Evolutionary conservation across 1,284 basidiomycete genomes (phyloP).

Genomic region (Ganoderma lucidum): DNA sequence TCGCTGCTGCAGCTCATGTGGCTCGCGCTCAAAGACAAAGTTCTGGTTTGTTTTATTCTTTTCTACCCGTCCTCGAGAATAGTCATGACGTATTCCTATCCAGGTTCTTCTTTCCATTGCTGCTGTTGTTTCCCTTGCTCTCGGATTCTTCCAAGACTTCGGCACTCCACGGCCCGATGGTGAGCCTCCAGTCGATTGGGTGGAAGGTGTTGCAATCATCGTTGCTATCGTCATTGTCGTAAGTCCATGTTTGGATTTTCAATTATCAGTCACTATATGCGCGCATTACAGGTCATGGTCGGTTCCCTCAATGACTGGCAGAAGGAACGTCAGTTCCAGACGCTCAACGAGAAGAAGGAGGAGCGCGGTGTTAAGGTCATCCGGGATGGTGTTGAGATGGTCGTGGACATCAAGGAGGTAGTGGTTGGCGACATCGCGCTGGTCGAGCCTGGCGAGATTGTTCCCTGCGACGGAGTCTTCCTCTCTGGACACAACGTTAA

Average conservation of each 20-base stretch:
- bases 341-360: conserved; percentile 95
- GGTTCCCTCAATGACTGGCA: conserved; percentile 95
- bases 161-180: conserved; percentile 69
- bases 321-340: conserved; percentile 95
- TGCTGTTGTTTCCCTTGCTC: conserved; percentile 91
- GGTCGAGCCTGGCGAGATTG: conserved; percentile 94
- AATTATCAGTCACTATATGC: not conserved
- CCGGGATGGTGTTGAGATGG: conserved; percentile 80
- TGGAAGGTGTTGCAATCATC: conserved; percentile 97
- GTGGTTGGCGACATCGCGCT: conserved; percentile 94
- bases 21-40: conserved; percentile 95
- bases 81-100: conserved; percentile 11
- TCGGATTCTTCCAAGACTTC: conserved; percentile 95
- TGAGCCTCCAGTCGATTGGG: conserved; percentile 89
- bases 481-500: conserved; percentile 92
- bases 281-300: conserved; percentile 70
- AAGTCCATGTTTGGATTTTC: conserved; percentile 39
- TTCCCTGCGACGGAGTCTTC: conserved; percentile 97
- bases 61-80: not conserved
- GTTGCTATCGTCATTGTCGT: conserved; percentile 89
- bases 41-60: conserved; percentile 67
- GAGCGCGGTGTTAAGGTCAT: conserved; percentile 94
- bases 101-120: conserved; percentile 91
- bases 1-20: conserved; percentile 89
- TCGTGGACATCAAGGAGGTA: conserved; percentile 89